These are phyloP conservation scores for Apiosordaria backusii DNA, from an alignment of 495 filamentous ascomycete genomes.

Conservation along the genomic window DNA sequence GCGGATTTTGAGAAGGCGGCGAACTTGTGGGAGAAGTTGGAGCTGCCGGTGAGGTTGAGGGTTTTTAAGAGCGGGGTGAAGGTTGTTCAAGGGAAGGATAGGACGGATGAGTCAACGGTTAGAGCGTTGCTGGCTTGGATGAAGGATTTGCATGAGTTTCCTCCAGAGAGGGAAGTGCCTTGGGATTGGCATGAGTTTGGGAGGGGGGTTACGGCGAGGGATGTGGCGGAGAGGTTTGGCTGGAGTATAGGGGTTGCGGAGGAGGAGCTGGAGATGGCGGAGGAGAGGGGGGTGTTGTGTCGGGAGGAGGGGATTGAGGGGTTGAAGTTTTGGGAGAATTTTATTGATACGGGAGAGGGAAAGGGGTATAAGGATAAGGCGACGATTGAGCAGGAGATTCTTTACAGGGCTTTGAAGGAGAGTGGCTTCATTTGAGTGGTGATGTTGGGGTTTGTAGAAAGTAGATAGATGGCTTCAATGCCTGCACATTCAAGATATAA, in stretches of 20 bases:
- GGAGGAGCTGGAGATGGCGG: constrained; percentile 96
- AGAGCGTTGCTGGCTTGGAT: constrained; percentile 73
- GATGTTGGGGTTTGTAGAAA: background rate
- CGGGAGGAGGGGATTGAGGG: constrained; percentile 83
- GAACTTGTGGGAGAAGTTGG: constrained; percentile 80
- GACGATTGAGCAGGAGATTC: constrained; percentile 24
- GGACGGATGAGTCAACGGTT: constrained; percentile 89
- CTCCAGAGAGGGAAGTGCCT: constrained; percentile 57
- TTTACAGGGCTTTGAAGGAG: constrained; percentile 33
- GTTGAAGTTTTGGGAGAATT: constrained; percentile 77
- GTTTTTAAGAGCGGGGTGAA: constrained; percentile 88
- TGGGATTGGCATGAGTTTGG: constrained; percentile 80
- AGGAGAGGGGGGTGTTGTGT: constrained; percentile 77
- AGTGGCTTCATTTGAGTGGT: constrained; percentile 38
- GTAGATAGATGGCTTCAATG: constrained; percentile 6
- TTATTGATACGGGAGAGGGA: constrained; percentile 43
- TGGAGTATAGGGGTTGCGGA: constrained; percentile 98
- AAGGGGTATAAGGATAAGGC: constrained; percentile 26
- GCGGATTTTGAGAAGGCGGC: constrained; percentile 89
- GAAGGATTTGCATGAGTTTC: constrained; percentile 61
- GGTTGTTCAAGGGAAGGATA: constrained; percentile 83
- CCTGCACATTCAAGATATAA: no score
- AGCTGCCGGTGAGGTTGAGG: constrained; percentile 78
- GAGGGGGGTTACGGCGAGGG: constrained; percentile 81
- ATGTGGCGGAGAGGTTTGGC: constrained; percentile 84